Conservation (phyloP, 371 early-diverging fungal species). For the Coemansia sp. region DNA sequence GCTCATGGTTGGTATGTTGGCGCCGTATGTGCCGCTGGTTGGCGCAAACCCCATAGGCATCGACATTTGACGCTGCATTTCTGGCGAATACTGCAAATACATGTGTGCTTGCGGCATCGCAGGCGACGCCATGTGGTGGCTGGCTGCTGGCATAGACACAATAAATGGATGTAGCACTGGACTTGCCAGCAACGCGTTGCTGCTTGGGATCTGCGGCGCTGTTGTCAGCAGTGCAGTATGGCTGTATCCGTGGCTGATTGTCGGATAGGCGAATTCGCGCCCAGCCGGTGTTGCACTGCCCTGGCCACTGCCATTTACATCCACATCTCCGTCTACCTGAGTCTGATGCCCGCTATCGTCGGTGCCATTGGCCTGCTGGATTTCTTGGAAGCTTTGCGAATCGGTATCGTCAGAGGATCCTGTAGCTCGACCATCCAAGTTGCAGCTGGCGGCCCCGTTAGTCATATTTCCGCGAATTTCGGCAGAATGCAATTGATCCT, state of each 20-base stretch:
- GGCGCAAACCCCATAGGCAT: neutral
- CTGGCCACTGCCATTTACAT: neutral
- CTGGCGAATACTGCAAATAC: slow-evolving; percentile 3
- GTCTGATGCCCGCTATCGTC: neutral
- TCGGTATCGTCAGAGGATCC: neutral
- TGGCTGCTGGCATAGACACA: neutral
- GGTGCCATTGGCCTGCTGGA: slow-evolving; percentile 1
- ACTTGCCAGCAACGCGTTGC: slow-evolving; percentile 1
- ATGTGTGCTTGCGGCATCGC: slow-evolving; percentile 9
- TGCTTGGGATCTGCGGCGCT: neutral
- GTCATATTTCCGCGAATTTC: neutral
- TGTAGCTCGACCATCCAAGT: neutral
- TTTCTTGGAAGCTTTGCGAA: slow-evolving; percentile 1
- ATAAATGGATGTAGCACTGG: neutral
- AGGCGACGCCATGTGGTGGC: neutral
- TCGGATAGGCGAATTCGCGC: neutral
- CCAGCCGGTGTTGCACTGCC: neutral
- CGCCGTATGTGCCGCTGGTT: neutral
- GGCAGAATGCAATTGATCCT: neutral
- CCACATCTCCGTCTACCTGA: neutral
- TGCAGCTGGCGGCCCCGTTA: neutral
- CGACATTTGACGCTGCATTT: slow-evolving; percentile 13
- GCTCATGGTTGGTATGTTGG: neutral
- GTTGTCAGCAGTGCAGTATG: neutral
- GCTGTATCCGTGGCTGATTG: neutral